Percentiles rank a stretch among this genome's conserved stretches.
These are phyloP conservation scores for Lachnellula willkommii DNA, from an alignment of 2,329 filamentous ascomycete species.

Conservation along the genomic window DNA sequence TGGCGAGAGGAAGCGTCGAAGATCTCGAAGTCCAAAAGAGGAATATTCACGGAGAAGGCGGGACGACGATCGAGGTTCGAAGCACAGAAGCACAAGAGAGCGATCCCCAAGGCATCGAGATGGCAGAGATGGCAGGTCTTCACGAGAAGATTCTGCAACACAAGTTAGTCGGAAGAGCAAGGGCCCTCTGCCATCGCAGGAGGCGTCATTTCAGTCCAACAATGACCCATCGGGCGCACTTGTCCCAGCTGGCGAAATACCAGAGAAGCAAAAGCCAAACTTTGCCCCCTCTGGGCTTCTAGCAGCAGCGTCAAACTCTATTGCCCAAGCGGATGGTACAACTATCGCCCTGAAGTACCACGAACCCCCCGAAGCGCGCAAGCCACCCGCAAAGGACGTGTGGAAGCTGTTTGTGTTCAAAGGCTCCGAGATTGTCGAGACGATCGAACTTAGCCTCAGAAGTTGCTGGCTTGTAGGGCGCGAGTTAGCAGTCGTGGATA, in stretches of 20 bases:
- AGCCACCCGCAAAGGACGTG: slow-evolving; percentile 68
- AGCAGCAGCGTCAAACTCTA: slow-evolving; percentile 78
- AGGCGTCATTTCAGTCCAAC: slow-evolving; percentile 53
- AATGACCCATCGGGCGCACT: slow-evolving; percentile 34
- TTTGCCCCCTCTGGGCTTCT: slow-evolving; percentile 74
- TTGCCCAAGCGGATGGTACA: slow-evolving; percentile 66
- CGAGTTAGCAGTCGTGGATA: slow-evolving; percentile 73
- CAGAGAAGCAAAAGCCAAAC: slow-evolving; percentile 83
- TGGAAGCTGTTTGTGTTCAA: slow-evolving; percentile 97
- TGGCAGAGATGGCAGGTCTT: slow-evolving; percentile 13
- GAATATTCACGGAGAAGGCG: slow-evolving; percentile 15
- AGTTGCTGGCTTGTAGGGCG: slow-evolving; percentile 90
- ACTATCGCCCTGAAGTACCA: slow-evolving; percentile 88
- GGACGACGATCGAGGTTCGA: slow-evolving; percentile 22
- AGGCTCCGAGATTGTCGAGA: slow-evolving; percentile 71
- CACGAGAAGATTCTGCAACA: slow-evolving; percentile 19
- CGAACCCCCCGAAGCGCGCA: slow-evolving; percentile 87
- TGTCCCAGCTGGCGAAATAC: slow-evolving; percentile 34
- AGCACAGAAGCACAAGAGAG: slow-evolving; percentile 22
- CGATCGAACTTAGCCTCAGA: slow-evolving; percentile 66
- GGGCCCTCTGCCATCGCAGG: slow-evolving; percentile 56
- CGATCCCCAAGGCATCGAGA: slow-evolving; percentile 22
- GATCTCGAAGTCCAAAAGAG: slow-evolving; percentile 27
- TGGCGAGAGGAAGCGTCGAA: slow-evolving; percentile 22
- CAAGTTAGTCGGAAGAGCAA: slow-evolving; percentile 25